A percentile compares a stretch with the other conserved stretches of the same genome.
Conservation (phyloP, 371 early-diverging fungal genomes). For the Coemansia linderi region DNA sequence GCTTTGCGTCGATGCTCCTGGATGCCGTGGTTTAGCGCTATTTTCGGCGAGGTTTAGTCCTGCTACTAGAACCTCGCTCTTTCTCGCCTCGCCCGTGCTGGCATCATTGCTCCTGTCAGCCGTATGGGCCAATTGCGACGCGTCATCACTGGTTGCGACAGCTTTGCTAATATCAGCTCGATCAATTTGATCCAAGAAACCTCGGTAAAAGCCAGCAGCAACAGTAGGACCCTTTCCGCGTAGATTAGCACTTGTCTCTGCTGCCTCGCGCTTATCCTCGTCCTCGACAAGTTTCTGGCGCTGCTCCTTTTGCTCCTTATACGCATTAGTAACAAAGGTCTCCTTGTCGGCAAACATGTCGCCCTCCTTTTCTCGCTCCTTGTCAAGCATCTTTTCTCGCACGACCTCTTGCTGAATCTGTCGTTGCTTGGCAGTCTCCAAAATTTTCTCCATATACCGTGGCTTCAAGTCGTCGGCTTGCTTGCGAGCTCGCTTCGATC, state of each 20-base stretch:
- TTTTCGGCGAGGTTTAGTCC: constrained; percentile 72
- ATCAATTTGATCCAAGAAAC: constrained; percentile 39
- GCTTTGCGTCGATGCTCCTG: too few species aligned
- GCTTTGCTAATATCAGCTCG: constrained; percentile 41
- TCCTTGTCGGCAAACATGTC: constrained; percentile 78
- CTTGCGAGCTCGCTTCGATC: constrained; percentile 53
- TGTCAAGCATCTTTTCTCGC: constrained; percentile 76
- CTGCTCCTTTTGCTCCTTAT: constrained; percentile 79
- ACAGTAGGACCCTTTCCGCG: constrained; percentile 5
- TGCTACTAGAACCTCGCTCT: constrained; percentile 70
- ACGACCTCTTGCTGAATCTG: constrained; percentile 81
- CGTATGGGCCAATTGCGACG: constrained; percentile 18
- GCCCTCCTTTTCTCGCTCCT: constrained; percentile 74
- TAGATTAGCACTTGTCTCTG: neutral
- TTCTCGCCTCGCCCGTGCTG: constrained; percentile 66
- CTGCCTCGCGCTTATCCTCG: constrained; percentile 61
- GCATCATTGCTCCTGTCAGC: constrained; percentile 30
- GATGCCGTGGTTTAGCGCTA: constrained; percentile 19
- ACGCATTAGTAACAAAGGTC: constrained; percentile 82
- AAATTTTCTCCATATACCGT: constrained; percentile 75
- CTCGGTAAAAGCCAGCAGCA: constrained; percentile 48
- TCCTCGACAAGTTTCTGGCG: constrained; percentile 78
- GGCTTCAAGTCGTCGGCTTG: constrained; percentile 59
- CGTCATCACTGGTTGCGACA: constrained; percentile 43
- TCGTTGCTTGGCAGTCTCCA: constrained; percentile 76